A percentile compares a stretch with the other conserved stretches of the same genome.
These are phyloP conservation scores for Fusarium incarnatum DNA, from an alignment of 2,329 filamentous ascomycete genomes.

Conservation along the genomic window DNA sequence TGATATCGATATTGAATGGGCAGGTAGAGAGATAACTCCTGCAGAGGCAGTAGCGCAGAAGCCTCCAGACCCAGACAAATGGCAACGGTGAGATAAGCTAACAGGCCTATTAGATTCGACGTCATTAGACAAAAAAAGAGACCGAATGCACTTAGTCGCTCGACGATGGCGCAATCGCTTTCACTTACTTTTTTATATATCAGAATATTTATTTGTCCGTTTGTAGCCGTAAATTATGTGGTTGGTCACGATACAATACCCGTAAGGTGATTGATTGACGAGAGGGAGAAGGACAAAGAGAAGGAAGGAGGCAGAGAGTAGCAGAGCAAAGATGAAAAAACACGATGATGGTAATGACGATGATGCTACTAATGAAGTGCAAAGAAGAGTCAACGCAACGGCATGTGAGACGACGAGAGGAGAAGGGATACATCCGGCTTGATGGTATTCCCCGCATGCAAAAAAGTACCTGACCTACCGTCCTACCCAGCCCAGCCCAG, in stretches of 20 bases:
- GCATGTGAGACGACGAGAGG: slow-evolving; percentile 39
- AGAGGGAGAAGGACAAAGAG: slow-evolving; percentile 4
- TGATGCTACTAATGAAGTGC: slow-evolving; percentile 16
- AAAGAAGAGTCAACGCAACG: slow-evolving; percentile 18
- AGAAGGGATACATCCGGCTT: slow-evolving; percentile 35
- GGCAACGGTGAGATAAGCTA: slow-evolving; percentile 64
- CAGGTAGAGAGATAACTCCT: slow-evolving; percentile 3
- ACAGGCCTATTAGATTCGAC: slow-evolving; percentile 60
- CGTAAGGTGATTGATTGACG: background rate
- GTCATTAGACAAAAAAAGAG: slow-evolving; percentile 59
- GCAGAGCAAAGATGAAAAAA: slow-evolving; percentile 15
- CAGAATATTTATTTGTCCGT: background rate
- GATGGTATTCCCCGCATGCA: slow-evolving; percentile 20
- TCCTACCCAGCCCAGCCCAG: background rate
- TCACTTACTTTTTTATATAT: slow-evolving; percentile 12
- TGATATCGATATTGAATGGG: slow-evolving; percentile 1
- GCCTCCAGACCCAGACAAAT: background rate
- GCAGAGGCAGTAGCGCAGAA: background rate
- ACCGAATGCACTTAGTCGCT: slow-evolving; percentile 6
- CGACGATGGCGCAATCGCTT: slow-evolving; percentile 33
- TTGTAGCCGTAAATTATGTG: slow-evolving; percentile 3
- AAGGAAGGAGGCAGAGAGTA: slow-evolving; percentile 20
- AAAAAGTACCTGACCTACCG: slow-evolving; percentile 41
- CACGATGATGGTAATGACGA: slow-evolving; percentile 1
- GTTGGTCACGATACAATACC: slow-evolving; percentile 11